A percentile compares a stretch with the other conserved stretches of the same genome.
These are phyloP conservation scores for Alternaria viburni DNA, from an alignment of 2,329 filamentous ascomycete species.

Conservation along the genomic window DNA sequence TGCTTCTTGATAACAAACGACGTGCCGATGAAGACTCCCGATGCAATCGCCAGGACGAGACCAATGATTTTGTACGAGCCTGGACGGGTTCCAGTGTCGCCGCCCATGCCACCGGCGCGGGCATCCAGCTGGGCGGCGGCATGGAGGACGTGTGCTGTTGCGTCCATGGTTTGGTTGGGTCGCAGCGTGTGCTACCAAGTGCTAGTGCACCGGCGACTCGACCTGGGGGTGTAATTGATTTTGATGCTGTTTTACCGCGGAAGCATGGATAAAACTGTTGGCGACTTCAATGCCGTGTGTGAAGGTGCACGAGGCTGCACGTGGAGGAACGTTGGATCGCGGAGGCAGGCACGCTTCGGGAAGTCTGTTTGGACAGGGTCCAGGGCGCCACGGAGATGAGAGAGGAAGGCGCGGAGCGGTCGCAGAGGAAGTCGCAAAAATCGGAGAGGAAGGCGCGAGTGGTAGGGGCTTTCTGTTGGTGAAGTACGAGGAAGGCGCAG, in stretches of 20 bases:
- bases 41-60: constrained; percentile 82
- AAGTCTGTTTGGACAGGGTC: constrained; percentile 28
- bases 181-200: constrained; percentile 15
- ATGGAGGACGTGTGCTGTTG: constrained; percentile 46
- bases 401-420: constrained; percentile 6
- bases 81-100: constrained; percentile 52
- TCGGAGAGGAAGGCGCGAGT: not conserved
- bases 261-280: constrained; percentile 17
- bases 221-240: constrained; percentile 7
- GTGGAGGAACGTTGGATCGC: constrained; percentile 9
- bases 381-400: constrained; percentile 18
- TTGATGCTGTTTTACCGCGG: constrained; percentile 9
- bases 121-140: constrained; percentile 54
- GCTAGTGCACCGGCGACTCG: constrained; percentile 21
- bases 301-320: constrained; percentile 11
- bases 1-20: constrained; percentile 97
- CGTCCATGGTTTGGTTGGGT: constrained; percentile 51
- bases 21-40: constrained; percentile 88
- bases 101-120: constrained; percentile 50
- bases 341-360: constrained; percentile 22
- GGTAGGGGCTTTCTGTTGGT: not conserved
- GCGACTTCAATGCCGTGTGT: not conserved
- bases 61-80: constrained; percentile 82
- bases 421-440: constrained; percentile 5
- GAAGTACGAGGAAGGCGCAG: constrained; percentile 17